Percentiles rank a stretch among this genome's conserved stretches.
phyloP scores from a whole-genome alignment of 2,329 filamentous ascomycete genomes.

The Aspergillus fijiensis region DNA sequence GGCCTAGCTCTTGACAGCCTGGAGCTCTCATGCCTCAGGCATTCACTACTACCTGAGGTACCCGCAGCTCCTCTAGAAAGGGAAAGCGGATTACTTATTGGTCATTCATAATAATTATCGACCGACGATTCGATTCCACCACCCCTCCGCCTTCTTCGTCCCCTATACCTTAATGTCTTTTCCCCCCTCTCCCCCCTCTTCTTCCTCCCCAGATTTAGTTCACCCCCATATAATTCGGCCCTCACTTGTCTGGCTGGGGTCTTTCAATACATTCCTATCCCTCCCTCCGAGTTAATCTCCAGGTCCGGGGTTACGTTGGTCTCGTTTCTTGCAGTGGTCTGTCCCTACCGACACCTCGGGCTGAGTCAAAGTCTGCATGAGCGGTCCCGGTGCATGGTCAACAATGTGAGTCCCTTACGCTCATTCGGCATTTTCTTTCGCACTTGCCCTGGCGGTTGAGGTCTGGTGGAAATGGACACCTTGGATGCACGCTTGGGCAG shows the following conservation, averaged over 20 bases:
- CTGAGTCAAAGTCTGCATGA: conserved; percentile 20
- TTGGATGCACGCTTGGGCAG: conserved; percentile 1
- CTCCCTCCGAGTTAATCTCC: neutral
- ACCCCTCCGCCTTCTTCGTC: conserved; percentile 3
- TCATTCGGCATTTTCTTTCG: neutral
- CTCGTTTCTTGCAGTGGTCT: neutral
- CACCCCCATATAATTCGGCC: neutral
- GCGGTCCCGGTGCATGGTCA: conserved; percentile 12
- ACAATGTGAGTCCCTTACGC: conserved; percentile 4
- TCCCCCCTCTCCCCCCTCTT: neutral
- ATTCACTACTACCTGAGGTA: neutral
- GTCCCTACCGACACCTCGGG: conserved; percentile 7
- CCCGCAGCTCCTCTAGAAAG: neutral
- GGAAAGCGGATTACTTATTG: conserved; percentile 6
- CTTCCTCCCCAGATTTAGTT: neutral
- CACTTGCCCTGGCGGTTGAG: neutral
- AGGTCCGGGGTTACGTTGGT: conserved; percentile 2
- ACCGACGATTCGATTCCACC: conserved; percentile 4
- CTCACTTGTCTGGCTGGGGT: neutral
- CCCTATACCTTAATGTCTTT: neutral
- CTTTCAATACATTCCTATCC: neutral
- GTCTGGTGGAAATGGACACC: conserved; percentile 7
- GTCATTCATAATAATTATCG: conserved; percentile 8
- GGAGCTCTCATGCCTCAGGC: neutral
- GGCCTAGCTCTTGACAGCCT: neutral